These are phyloP conservation scores for Aspergillus tamarii DNA, from an alignment of 2,329 filamentous ascomycete species.

Conservation along the genomic window DNA sequence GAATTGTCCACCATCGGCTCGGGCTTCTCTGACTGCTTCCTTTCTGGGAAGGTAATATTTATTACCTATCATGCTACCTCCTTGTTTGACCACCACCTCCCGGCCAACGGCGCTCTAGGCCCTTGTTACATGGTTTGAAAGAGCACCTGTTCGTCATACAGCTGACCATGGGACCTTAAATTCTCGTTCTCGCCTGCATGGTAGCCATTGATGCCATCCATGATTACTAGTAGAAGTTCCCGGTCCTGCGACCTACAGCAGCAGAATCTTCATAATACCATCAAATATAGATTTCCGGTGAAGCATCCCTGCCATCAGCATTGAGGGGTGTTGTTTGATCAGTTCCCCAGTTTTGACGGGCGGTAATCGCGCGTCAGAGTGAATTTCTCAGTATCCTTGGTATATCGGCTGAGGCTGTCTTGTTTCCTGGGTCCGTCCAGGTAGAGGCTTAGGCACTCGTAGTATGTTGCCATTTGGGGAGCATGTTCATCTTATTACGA, in stretches of 20 bases:
- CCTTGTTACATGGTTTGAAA: neutral
- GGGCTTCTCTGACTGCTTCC: neutral
- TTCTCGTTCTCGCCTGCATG: neutral
- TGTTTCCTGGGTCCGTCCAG: no score
- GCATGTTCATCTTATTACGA: neutral
- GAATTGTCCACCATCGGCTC: neutral
- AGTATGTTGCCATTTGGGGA: neutral
- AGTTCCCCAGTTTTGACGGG: no score
- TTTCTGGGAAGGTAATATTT: neutral
- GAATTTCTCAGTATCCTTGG: no score
- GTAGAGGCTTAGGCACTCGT: neutral
- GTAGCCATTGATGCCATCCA: neutral
- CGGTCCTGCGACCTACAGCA: neutral
- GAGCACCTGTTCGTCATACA: neutral
- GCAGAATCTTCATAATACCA: neutral
- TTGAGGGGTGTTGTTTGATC: no score
- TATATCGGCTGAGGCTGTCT: no score
- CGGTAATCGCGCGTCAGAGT: no score
- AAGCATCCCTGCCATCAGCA: no score
- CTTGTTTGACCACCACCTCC: neutral
- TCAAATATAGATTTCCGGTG: no score
- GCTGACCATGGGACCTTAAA: neutral
- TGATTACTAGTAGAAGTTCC: no score
- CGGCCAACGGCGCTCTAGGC: neutral
- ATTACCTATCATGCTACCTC: neutral